Evolutionary conservation across 1,139 yeast species (phyloP).

Genomic region (Candida sp.): DNA sequence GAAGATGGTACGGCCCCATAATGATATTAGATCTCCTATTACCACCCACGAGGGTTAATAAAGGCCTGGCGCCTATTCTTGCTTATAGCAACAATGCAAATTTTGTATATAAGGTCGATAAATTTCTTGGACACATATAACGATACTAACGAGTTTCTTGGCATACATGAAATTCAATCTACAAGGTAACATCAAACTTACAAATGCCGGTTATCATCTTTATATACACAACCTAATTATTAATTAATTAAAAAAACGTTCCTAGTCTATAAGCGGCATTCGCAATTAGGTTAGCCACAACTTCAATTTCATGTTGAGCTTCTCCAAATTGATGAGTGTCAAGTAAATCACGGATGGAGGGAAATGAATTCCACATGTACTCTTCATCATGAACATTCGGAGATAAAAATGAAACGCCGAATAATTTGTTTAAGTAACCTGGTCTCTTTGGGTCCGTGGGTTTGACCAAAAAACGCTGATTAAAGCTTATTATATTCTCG

Average conservation of each 20-base stretch:
- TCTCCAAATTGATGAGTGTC: conserved; percentile 43
- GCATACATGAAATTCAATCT: background rate
- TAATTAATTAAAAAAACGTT: conserved; percentile 7
- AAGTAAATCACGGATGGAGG: conserved; percentile 68
- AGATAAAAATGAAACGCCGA: conserved; percentile 67
- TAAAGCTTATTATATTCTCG: conserved; percentile 55
- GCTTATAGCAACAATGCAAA: background rate
- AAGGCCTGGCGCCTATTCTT: background rate
- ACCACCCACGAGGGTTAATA: background rate
- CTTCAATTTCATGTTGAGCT: conserved; percentile 57
- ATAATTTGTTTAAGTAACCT: conserved; percentile 66
- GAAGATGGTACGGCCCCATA: background rate
- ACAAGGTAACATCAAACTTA: background rate
- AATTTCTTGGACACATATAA: background rate
- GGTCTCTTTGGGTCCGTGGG: conserved; percentile 51
- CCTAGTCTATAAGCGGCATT: conserved; percentile 14
- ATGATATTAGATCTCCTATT: background rate
- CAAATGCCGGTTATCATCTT: background rate
- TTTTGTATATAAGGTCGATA: background rate
- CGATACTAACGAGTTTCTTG: background rate
- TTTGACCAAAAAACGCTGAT: conserved; percentile 47
- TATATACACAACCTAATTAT: background rate
- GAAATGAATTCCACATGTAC: conserved; percentile 67
- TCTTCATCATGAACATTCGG: conserved; percentile 30
- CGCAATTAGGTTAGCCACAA: conserved; percentile 36